phyloP scores from a whole-genome alignment of 2,329 filamentous ascomycete species.

The Emmonsiellopsis sp. region DNA sequence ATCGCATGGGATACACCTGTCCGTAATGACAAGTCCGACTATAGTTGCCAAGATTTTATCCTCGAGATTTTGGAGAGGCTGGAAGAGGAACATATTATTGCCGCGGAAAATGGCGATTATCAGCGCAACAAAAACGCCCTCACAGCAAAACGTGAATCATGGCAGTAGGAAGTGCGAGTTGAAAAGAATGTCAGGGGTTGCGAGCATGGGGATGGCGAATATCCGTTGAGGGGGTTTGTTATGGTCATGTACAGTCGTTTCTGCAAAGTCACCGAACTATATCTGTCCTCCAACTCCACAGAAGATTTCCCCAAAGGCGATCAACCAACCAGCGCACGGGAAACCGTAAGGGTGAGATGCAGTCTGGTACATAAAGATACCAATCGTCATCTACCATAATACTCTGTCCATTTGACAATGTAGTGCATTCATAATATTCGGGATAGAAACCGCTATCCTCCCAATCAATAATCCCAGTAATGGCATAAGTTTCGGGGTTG shows the following conservation, averaged over 20 bases:
- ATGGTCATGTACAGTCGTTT: neutral
- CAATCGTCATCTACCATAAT: constrained; percentile 18
- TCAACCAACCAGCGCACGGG: neutral
- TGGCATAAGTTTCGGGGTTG: constrained; percentile 5
- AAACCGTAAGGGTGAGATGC: constrained; percentile 14
- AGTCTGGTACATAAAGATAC: constrained; percentile 19
- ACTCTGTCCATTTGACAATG: constrained; percentile 11
- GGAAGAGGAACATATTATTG: neutral
- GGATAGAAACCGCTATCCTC: constrained; percentile 24
- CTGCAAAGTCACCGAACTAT: constrained; percentile 1
- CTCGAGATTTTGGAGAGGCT: constrained; percentile 1
- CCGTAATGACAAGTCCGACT: neutral
- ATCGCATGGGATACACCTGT: neutral
- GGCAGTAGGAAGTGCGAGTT: constrained; percentile 1
- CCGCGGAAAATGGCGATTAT: neutral
- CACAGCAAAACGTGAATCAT: constrained; percentile 5
- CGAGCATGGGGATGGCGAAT: neutral
- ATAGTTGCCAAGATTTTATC: constrained; percentile 2
- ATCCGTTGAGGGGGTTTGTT: neutral
- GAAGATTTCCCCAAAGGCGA: constrained; percentile 4
- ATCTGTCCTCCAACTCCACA: constrained; percentile 5
- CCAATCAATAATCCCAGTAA: constrained; percentile 24
- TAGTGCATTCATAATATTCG: constrained; percentile 19
- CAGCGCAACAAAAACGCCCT: neutral
- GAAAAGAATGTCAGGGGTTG: neutral